Evolutionary conservation across 148 eudicot species (phyloP).

Genomic region (Simmondsia chinensis): DNA sequence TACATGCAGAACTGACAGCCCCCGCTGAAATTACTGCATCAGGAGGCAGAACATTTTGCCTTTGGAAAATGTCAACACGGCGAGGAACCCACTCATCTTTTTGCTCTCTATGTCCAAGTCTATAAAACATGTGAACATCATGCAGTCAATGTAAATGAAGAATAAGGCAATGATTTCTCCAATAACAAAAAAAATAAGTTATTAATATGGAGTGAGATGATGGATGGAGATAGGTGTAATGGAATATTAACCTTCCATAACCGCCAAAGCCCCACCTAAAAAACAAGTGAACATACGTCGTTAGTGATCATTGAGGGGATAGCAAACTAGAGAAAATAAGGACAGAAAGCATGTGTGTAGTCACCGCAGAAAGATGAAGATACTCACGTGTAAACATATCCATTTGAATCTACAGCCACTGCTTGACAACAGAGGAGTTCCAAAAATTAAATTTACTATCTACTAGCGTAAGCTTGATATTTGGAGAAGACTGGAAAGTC

Average conservation of each 20-base stretch:
- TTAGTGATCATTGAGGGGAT: conserved; percentile 5
- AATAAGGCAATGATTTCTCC: not conserved
- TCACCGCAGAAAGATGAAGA: not conserved
- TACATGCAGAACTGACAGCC: conserved; percentile 72
- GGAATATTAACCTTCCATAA: conserved; percentile 77
- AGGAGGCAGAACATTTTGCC: conserved; percentile 76
- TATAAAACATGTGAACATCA: conserved; percentile 11
- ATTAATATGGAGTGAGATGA: not conserved
- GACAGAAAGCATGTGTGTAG: not conserved
- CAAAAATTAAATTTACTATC: too few species aligned
- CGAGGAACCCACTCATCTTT: conserved; percentile 91
- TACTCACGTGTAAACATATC: conserved; percentile 93
- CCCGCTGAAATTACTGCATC: conserved; percentile 92
- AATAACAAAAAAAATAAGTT: not conserved
- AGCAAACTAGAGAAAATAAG: not conserved
- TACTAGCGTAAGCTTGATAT: too few species aligned
- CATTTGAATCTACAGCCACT: conserved; percentile 96
- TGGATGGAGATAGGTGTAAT: conserved; percentile 1
- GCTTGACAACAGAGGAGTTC: conserved; percentile 12
- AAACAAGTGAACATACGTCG: not conserved
- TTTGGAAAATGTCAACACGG: conserved; percentile 76
- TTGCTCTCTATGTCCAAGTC: conserved; percentile 96
- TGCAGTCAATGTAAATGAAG: not conserved
- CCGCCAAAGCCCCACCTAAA: conserved; percentile 99
- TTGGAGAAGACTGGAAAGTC: not conserved